These are phyloP conservation scores for Penicillium canescens DNA, from an alignment of 495 filamentous ascomycete species.

Conservation along the genomic window DNA sequence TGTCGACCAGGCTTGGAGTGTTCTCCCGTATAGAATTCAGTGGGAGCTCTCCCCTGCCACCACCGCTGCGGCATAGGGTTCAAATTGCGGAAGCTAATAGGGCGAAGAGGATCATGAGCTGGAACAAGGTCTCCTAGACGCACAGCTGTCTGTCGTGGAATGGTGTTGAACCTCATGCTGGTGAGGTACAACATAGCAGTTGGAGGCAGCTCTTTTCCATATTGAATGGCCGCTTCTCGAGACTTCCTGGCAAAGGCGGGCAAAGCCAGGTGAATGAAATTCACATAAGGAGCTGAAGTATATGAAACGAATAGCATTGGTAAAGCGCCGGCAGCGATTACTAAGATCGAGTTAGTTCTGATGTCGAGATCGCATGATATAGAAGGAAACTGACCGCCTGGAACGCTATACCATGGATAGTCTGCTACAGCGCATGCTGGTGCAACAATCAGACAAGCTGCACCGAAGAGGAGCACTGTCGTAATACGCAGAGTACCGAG, in stretches of 20 bases:
- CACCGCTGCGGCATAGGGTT: slow-evolving; percentile 34
- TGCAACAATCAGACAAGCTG: slow-evolving; percentile 59
- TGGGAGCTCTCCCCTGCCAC: slow-evolving; percentile 30
- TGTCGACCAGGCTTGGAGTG: slow-evolving; percentile 35
- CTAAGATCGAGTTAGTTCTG: slow-evolving; percentile 32
- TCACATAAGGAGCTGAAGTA: slow-evolving; percentile 67
- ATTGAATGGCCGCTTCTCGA: slow-evolving; percentile 63
- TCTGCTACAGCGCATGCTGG: slow-evolving; percentile 57
- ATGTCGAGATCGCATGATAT: not conserved
- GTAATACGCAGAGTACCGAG: slow-evolving; percentile 67
- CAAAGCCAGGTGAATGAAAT: slow-evolving; percentile 68
- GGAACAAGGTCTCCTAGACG: slow-evolving; percentile 39
- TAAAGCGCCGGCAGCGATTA: slow-evolving; percentile 57
- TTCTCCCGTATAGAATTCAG: slow-evolving; percentile 35
- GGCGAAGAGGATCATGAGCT: slow-evolving; percentile 30
- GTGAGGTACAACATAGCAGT: slow-evolving; percentile 65
- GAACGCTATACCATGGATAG: slow-evolving; percentile 44
- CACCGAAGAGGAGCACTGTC: slow-evolving; percentile 67
- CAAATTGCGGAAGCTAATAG: slow-evolving; percentile 41
- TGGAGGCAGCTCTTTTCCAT: slow-evolving; percentile 60
- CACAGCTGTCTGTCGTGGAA: slow-evolving; percentile 40
- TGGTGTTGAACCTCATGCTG: slow-evolving; percentile 63
- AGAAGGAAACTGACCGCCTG: slow-evolving; percentile 41
- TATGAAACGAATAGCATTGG: slow-evolving; percentile 68
- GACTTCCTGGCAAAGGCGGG: slow-evolving; percentile 70